phyloP scores from a whole-genome alignment of 441 rosid species.

The Breynia disticha region DNA sequence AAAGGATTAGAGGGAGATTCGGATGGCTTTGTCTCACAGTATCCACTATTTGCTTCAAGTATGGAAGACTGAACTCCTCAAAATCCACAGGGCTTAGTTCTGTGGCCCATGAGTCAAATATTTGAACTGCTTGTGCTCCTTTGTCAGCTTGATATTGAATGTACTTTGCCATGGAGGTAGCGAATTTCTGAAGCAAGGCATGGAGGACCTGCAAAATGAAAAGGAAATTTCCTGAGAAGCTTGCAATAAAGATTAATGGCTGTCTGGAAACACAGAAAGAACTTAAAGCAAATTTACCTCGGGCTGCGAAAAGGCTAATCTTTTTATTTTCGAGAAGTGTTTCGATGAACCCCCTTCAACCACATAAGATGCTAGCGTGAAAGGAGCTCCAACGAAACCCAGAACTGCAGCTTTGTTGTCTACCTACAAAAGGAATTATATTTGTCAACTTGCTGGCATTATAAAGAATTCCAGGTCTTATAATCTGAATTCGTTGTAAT shows the following conservation, averaged over 20 bases:
- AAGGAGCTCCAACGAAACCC: constrained; percentile 98
- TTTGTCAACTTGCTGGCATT: not conserved
- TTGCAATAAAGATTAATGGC: not conserved
- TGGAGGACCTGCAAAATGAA: constrained; percentile 55
- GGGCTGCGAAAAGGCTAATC: constrained; percentile 85
- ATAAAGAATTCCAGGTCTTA: too few species aligned
- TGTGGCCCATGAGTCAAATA: constrained; percentile 96
- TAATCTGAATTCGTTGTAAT: too few species aligned
- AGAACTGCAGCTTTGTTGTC: constrained; percentile 70
- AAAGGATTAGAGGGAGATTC: constrained; percentile 71
- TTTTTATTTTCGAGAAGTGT: constrained; percentile 75
- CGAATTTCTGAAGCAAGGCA: constrained; percentile 69
- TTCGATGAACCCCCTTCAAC: constrained; percentile 97
- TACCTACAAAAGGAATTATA: constrained; percentile 36
- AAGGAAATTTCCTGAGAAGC: constrained; percentile 4
- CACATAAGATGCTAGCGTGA: constrained; percentile 83
- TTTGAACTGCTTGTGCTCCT: constrained; percentile 97
- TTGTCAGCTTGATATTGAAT: constrained; percentile 70
- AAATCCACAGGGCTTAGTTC: constrained; percentile 94
- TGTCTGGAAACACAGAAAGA: not conserved
- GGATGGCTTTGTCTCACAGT: constrained; percentile 86
- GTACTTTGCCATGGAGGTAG: constrained; percentile 81
- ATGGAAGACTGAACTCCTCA: constrained; percentile 86
- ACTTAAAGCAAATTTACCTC: constrained; percentile 32
- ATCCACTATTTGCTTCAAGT: constrained; percentile 73